phyloP scores from a whole-genome alignment of 495 filamentous ascomycete genomes.

The Rhizodiscina lignyota region DNA sequence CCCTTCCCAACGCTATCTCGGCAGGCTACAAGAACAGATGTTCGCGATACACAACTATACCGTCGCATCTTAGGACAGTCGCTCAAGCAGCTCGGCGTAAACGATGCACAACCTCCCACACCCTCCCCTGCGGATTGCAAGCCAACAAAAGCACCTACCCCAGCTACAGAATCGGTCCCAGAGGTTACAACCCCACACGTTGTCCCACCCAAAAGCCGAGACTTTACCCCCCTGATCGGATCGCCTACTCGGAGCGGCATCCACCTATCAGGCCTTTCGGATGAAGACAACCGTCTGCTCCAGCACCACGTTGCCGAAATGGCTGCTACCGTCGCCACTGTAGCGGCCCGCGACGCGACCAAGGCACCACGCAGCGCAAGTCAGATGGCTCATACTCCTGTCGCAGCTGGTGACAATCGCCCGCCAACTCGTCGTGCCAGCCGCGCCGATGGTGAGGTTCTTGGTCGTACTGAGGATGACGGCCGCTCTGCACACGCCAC shows the following conservation, averaged over 20 bases:
- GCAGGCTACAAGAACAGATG: conserved; percentile 11
- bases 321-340: conserved; percentile 76
- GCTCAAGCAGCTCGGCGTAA: conserved; percentile 43
- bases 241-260: too few species aligned
- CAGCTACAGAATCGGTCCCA: conserved; percentile 1
- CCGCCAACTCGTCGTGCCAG: conserved; percentile 5
- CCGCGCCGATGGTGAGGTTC: too few species aligned
- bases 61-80: conserved; percentile 88
- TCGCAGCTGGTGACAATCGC: conserved; percentile 6
- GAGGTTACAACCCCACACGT: conserved; percentile 14
- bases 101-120: neutral
- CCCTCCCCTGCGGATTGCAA: too few species aligned
- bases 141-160: too few species aligned
- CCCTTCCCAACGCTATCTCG: neutral
- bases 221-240: conserved; percentile 18
- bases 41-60: conserved; percentile 78
- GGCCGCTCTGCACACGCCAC: conserved; percentile 1
- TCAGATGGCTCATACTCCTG: conserved; percentile 16
- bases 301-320: conserved; percentile 78
- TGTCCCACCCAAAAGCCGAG: conserved; percentile 30
- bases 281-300: conserved; percentile 63
- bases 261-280: conserved; percentile 53
- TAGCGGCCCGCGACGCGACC: conserved; percentile 68
- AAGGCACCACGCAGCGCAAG: conserved; percentile 32
- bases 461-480: conserved; percentile 5